Base-by-base conservation (phyloP, 371 early-diverging fungal species). In the Ordospora colligata region DNA sequence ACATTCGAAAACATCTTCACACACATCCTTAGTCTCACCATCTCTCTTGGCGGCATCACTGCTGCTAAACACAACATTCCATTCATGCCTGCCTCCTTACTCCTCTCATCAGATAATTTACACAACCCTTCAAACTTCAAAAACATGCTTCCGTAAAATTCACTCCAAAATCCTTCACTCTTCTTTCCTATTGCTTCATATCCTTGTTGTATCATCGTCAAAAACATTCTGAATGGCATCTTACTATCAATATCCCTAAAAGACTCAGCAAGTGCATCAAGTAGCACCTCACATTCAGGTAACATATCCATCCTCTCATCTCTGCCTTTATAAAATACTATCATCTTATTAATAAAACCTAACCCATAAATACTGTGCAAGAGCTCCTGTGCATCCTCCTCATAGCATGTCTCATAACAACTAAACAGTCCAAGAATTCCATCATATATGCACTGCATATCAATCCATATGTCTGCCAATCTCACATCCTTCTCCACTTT, bases 381-480 rank as follows among this genome's bases (percentile, higher is more conserved):
- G 42, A 71, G 52, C 21, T 27, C 37, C 8, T 23, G 44, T 2
- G 69, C 69, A 23, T 69, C 51, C 53, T 51, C 40, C 42, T 69
- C 69, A n/a, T 51, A n/a, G 10, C 37, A 1, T 27, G 72, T 71
- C 10, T 19, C 40, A 37, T 54, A 37, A 17, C 72, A 71, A 11
- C 40, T 62, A 46, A 51, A 62, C 3, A 71, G 45, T n/a, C 58
- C 63, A 19, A 51, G 62, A 25, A 71, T 58, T 12, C 23, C 25
- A 62, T 71, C 72, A 58, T 62, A 71, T 0, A 71, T 27, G 22
- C 45, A 71, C n/a, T 71, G 62, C 12, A 58, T 46, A 32, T 32
- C 32, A 32, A 32, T 32, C 32, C 32, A 1, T 5, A 32, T 32
- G 32, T 5, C 32, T 1, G 25, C 7, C 27, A n/a, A 25, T 19